A percentile compares a stretch with the other conserved stretches of the same genome.
Evolutionary conservation across 2,329 filamentous ascomycete species (phyloP).

Genomic region (Verticillium nonalfalfae): DNA sequence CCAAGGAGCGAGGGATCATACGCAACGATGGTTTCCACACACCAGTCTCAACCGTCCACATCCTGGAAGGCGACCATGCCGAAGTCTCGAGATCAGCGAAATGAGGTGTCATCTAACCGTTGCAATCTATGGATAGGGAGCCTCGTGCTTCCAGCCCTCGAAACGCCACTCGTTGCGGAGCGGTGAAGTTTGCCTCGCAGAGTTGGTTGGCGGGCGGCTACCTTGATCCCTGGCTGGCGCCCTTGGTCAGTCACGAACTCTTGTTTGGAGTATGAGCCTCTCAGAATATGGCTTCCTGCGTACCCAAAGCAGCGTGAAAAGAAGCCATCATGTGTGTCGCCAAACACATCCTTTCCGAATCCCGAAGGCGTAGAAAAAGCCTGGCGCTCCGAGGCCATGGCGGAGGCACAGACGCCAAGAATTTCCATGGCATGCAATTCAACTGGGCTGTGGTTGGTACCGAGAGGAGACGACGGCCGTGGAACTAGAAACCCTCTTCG

Average conservation of each 20-base stretch:
- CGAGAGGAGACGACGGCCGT: no score
- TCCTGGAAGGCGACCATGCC: not conserved
- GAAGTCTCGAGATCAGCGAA: not conserved
- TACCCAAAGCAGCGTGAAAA: no score
- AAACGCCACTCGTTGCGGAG: not conserved
- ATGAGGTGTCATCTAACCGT: not conserved
- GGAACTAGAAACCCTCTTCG: no score
- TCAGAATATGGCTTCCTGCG: not conserved
- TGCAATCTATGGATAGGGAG: not conserved
- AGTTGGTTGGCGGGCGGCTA: not conserved
- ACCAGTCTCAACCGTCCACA: not conserved
- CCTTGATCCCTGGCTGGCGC: not conserved
- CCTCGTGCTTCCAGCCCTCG: not conserved
- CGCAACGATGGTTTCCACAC: not conserved
- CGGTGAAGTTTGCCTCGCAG: not conserved
- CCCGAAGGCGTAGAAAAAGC: not conserved
- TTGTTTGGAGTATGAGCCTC: not conserved
- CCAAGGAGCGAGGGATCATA: not conserved
- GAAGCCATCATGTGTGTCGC: no score
- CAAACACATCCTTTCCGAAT: no score
- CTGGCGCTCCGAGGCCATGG: not conserved
- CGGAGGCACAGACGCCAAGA: not conserved
- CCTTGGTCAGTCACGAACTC: not conserved
- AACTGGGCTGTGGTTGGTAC: no score
- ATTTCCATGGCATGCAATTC: not conserved